Evolutionary conservation across 2,329 filamentous ascomycete species (phyloP).

Genomic region (Rhexocercosporidium sp.): DNA sequence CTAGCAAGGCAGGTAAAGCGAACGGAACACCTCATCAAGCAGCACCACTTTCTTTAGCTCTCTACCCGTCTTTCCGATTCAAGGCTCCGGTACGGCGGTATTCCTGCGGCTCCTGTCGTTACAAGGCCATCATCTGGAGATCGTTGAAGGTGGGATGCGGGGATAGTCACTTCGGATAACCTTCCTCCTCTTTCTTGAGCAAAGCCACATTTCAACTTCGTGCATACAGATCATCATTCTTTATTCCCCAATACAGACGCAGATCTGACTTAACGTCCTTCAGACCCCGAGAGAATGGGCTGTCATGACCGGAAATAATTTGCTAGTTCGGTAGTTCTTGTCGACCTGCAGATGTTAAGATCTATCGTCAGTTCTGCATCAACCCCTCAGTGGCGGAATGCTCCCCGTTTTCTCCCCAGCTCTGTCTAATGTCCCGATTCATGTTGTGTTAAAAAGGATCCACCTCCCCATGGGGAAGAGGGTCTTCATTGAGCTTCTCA

Average conservation of each 20-base stretch:
- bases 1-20: not conserved
- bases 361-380: not conserved
- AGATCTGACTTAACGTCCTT: not conserved
- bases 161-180: not conserved
- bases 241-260: not conserved
- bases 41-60: not conserved
- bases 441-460: not conserved
- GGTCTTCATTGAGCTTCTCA: not conserved
- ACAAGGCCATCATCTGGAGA: not conserved
- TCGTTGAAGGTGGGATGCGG: not conserved
- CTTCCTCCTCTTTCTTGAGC: not conserved
- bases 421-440: not conserved
- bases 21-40: not conserved
- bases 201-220: not conserved
- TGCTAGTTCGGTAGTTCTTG: not conserved
- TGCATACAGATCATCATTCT: not conserved
- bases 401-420: constrained; percentile 15
- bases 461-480: constrained; percentile 17
- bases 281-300: not conserved
- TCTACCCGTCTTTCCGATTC: not conserved
- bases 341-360: not conserved
- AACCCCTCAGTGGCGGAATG: constrained; percentile 4
- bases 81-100: not conserved
- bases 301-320: not conserved
- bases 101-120: not conserved